These are phyloP conservation scores for Chlamydomonas sp. DNA, from an alignment of 139 green algal genomes.

Conservation along the genomic window DNA sequence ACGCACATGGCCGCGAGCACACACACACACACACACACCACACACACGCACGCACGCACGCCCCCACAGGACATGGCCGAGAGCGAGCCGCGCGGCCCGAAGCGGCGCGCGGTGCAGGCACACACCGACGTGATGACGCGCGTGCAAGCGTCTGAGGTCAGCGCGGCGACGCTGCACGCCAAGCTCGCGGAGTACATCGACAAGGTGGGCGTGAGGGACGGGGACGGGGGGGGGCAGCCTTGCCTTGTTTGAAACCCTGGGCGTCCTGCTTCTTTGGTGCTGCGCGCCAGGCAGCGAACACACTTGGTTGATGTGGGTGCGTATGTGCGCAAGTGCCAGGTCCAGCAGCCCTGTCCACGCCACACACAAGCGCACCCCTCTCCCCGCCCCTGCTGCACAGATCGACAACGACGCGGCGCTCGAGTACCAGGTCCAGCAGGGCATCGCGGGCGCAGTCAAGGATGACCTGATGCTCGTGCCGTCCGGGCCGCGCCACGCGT, in stretches of 20 bases:
- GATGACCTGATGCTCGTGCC: conserved; percentile 27
- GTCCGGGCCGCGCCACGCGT: neutral
- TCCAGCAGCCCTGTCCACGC: too few species aligned
- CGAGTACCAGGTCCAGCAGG: conserved; percentile 84
- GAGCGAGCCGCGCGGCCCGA: conserved; percentile 21
- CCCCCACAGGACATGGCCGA: conserved; percentile 34
- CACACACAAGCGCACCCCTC: too few species aligned
- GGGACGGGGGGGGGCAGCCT: conserved; percentile 48
- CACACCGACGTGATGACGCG: conserved; percentile 41
- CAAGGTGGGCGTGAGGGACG: conserved; percentile 80
- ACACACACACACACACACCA: too few species aligned
- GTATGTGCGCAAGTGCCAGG: neutral
- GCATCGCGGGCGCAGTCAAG: conserved; percentile 49
- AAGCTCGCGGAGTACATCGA: conserved; percentile 83
- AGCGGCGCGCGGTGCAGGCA: conserved; percentile 45
- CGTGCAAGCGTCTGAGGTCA: conserved; percentile 39
- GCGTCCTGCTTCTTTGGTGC: neutral
- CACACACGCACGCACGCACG: too few species aligned
- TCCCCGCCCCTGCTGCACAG: neutral
- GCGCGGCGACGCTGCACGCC: conserved; percentile 36
- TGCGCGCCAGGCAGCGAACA: neutral
- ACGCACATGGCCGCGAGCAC: too few species aligned
- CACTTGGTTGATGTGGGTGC: neutral
- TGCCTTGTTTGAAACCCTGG: neutral
- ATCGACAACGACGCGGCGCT: conserved; percentile 41